Evolutionary conservation across 1,284 basidiomycete species (phyloP).

Genomic region (Cryptococcus amylolentus): DNA sequence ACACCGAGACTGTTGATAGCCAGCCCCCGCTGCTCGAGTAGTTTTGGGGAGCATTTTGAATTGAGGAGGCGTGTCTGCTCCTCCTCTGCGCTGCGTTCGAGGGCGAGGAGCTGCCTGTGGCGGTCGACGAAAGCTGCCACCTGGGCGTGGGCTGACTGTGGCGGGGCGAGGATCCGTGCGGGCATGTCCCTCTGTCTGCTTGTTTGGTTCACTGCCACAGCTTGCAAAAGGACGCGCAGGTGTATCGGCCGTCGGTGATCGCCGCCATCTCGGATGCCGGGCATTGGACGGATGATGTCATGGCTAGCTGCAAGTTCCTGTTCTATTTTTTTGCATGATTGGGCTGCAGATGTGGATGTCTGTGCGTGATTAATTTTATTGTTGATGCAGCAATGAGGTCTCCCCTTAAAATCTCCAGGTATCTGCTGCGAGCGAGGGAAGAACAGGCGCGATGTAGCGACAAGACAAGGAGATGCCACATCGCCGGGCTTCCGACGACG

Average conservation of each 20-base stretch:
- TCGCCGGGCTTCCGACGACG: no score
- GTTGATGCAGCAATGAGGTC: no score
- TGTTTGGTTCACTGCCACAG: no score
- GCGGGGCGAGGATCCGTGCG: constrained; percentile 14
- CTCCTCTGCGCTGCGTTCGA: constrained; percentile 77
- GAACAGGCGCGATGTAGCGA: no score
- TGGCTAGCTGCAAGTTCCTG: no score
- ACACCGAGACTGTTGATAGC: constrained; percentile 72
- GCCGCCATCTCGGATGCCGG: not conserved
- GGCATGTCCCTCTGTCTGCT: not conserved
- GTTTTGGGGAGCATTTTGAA: constrained; percentile 75
- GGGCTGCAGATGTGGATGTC: no score
- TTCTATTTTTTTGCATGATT: no score
- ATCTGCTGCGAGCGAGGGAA: no score
- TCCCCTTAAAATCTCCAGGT: no score
- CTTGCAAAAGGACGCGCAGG: not conserved
- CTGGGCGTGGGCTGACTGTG: constrained; percentile 24
- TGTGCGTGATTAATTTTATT: no score
- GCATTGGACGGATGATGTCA: not conserved
- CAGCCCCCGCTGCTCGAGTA: constrained; percentile 83
- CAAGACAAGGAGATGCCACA: no score
- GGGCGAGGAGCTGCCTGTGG: constrained; percentile 64
- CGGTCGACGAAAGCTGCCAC: constrained; percentile 65
- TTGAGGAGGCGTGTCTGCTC: constrained; percentile 74
- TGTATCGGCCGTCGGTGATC: not conserved